These are phyloP conservation scores for Nitzschia putrida DNA, from an alignment of 108 stramenopile genomes.

Conservation along the genomic window DNA sequence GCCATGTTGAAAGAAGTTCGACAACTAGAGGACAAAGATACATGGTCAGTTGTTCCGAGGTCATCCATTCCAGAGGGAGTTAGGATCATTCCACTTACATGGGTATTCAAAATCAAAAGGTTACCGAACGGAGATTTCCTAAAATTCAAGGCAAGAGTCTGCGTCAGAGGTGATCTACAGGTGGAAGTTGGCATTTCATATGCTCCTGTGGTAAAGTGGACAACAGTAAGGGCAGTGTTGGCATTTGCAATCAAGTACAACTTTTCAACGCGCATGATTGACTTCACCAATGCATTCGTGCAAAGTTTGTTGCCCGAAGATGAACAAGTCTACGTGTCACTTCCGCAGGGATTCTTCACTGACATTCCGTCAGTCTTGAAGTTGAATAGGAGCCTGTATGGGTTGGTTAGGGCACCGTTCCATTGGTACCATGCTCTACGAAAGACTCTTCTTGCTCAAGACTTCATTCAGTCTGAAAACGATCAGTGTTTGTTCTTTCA, in stretches of 20 bases:
- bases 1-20: constrained; percentile 30
- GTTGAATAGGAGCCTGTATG: constrained; percentile 37
- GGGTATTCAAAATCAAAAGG: constrained; percentile 38
- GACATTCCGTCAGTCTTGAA: constrained; percentile 12
- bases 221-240: constrained; percentile 24
- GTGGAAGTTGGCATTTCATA: constrained; percentile 33
- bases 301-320: constrained; percentile 17
- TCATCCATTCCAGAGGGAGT: neutral
- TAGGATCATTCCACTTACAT: constrained; percentile 14
- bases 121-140: constrained; percentile 25
- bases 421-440: constrained; percentile 27
- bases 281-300: constrained; percentile 39
- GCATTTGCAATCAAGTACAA: neutral
- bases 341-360: constrained; percentile 35
- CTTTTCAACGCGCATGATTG: neutral
- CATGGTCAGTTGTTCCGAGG: constrained; percentile 21
- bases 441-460: neutral
- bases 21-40: constrained; percentile 17
- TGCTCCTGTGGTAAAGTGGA: constrained; percentile 52
- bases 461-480: neutral
- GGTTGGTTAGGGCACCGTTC: constrained; percentile 15
- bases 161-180: constrained; percentile 47
- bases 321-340: constrained; percentile 38
- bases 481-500: constrained; percentile 30
- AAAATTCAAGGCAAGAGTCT: constrained; percentile 41